Evolutionary conservation across 2,329 filamentous ascomycete genomes (phyloP), one percentile per base, ranked within the genome.

Genomic region (Cordyceps cicadae): DNA sequence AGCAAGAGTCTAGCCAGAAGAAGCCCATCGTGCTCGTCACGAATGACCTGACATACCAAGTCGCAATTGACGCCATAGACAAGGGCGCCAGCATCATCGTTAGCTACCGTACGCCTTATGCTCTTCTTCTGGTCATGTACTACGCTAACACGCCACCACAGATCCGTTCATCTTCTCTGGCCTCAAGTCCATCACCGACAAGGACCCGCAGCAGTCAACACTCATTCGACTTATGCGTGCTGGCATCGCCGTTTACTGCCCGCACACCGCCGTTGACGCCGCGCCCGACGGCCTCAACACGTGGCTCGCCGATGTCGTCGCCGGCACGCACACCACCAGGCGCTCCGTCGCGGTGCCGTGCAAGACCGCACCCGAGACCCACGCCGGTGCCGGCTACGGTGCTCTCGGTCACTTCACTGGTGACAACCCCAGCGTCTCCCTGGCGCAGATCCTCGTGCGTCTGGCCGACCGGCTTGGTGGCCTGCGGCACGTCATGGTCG

Each of bases 161-260:
- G 90, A 99, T 75, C 94, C 94, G 24, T 94, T 97, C 71, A 97
- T 99, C 71, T 99, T 99, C 79, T 86, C 89, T 54, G 89, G 89
- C 58, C 81, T 99, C 66, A 99, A 97, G 76, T 88, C 90, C 65
- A 79, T 99, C 70, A 96, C 90, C 39, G 83, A 92, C 53, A 81
- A 82, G 63, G 89, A 99, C 70, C 83, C 90, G 11, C 94, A 97
- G 73, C 94, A 99, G 71, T 83, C 87, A 49, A 90, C 90, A 7
- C 83, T 99, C 37, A 81, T 99, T 4, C 84, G 87, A 50, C 82
- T 99, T 14, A 89, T 88, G 52, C 88, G 90, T 64, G 86, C 89
- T 72, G 92, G 93, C 41, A 91, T 99, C 68, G 95, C 92, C 65
- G 92, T 99, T 61, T 99, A 97, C 78, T 92, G 88, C 65, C 94